Evolutionary conservation across 805 yeast species (phyloP), one percentile per base, ranked within the genome.

Genomic region (Zygosaccharomyces kombuchaensis): DNA sequence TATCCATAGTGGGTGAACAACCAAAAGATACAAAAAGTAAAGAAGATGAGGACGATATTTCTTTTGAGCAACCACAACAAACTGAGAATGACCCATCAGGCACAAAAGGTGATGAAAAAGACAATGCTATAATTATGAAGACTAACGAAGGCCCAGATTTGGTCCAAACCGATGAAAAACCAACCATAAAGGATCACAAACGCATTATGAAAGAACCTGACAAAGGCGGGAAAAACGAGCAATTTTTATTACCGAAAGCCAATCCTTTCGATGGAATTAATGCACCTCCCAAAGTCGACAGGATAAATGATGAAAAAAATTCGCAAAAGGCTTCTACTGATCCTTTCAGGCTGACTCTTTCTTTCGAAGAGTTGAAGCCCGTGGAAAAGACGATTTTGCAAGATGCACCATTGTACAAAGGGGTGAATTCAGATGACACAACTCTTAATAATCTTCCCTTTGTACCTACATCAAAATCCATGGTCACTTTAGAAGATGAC

Each of bases 401-500:
- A 7, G 59, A 59, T 13, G 19, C 69, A 3, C 69, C 74, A 1
- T 19, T 65, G 0, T 67, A 67, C 48, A 43, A 49, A 5, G 65
- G 69, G 16, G 51, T 67, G 22, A 52, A 52, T 14, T 40, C 51
- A 2, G 62, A 58, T 27, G 63, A 72, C 12, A 54, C 51, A 1
- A 65, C 57, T 4, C 65, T 66, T 14, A 58, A 53, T 22, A 53
- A 54, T 1, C 41, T 64, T 3, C 69, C 71, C 1, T 64, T 73
- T 54, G 75, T 78, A 2, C 81, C 88, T 2, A 77, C 84, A 5
- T 83, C 91, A 0, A 78, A 85, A 43, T 68, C 87, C 44, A 64
- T 84, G 41, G 74, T 80, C 32, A 84, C 88, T 6, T 62, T 71
- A 41, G 89, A 84, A 46, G 79, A 75, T 25, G 86, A 82, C 43